Evolutionary conservation across 345 rosid genomes (phyloP), one percentile per base, ranked within the genome.

Genomic region (Rhodamnia argentea): DNA sequence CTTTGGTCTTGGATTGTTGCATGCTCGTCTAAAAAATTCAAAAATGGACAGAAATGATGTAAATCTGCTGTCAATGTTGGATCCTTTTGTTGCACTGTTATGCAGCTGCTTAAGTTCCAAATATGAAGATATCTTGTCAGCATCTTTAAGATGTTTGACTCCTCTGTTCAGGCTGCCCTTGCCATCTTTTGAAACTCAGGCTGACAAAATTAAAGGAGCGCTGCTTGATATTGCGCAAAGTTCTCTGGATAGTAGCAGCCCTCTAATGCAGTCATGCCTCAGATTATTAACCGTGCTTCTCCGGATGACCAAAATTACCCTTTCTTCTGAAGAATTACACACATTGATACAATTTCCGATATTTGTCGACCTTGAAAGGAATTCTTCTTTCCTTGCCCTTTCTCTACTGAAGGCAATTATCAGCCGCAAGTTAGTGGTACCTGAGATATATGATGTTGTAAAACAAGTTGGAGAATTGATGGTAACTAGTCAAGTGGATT

Each of bases 331-430:
- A 84, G 98, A 97, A 86, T 82, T 95, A 56, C 94, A 88, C 83
- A 82, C 92, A 86, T 89, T 96, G 85, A 90, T 96, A 88, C 94
- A 90, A 89, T 95, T 95, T 88, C 99, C 99, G 22, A 78, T 96
- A 86, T 97, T 97, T 92, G 92, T 91, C 83, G 98, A 97, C 89
- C 93, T 96, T 74, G 98, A 94, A 84, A 94, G 94, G 86, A 90
- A 92, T 88, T 90, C 98, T 82, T 94, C 98, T 55, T 87, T 83
- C 90, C 83, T 91, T 82, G 94, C 98, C 64, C 94, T 97, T 60
- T 90, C 94, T 26, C 98, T 97, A 86, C 91, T 97, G 81, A 93
- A 92, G 87, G 98, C 98, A 85, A 93, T 97, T 12, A 91, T 97
- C 82, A 92, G 87, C n/a, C 93, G 95, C 89, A 95, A 93, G 90